Conservation (phyloP, 2,329 filamentous ascomycete genomes). For the Colletotrichum sp. region DNA sequence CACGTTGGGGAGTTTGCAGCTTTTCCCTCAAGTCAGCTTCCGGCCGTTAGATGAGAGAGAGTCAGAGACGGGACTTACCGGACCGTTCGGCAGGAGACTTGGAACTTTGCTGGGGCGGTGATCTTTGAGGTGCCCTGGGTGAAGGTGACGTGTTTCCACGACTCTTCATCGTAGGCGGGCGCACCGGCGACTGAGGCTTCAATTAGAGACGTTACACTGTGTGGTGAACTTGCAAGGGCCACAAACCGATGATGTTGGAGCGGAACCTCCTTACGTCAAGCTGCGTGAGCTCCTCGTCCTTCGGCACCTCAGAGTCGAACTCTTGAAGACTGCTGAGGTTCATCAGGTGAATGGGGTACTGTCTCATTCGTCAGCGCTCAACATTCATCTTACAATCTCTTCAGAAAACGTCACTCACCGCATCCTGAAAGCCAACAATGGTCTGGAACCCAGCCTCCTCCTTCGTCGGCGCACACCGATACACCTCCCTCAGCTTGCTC, state of each 20-base stretch:
- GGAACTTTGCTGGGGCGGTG: slow-evolving; percentile 46
- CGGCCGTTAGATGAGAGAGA: not conserved
- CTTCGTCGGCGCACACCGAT: slow-evolving; percentile 62
- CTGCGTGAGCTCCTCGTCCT: slow-evolving; percentile 49
- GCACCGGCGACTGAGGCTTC: slow-evolving; percentile 59
- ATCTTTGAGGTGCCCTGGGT: slow-evolving; percentile 54
- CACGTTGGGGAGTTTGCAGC: slow-evolving; percentile 75
- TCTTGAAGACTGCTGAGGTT: slow-evolving; percentile 69
- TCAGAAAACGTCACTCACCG: slow-evolving; percentile 49
- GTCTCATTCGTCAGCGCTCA: not conserved
- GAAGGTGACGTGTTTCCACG: slow-evolving; percentile 68
- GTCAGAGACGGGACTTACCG: slow-evolving; percentile 44
- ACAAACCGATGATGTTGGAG: slow-evolving; percentile 71
- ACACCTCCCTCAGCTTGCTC: slow-evolving; percentile 60
- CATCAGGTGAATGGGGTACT: slow-evolving; percentile 75
- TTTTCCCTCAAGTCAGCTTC: slow-evolving; percentile 24
- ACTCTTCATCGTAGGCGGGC: slow-evolving; percentile 71
- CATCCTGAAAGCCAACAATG: slow-evolving; percentile 72
- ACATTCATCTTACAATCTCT: not conserved
- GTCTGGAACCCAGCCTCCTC: slow-evolving; percentile 68
- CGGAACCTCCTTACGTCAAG: slow-evolving; percentile 71
- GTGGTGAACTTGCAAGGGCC: not conserved
- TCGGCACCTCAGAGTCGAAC: slow-evolving; percentile 61
- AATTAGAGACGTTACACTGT: not conserved
- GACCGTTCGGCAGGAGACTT: slow-evolving; percentile 69